Evolutionary conservation across 352 stramenopile genomes (phyloP).

Genomic region (Phytophthora megakarya): DNA sequence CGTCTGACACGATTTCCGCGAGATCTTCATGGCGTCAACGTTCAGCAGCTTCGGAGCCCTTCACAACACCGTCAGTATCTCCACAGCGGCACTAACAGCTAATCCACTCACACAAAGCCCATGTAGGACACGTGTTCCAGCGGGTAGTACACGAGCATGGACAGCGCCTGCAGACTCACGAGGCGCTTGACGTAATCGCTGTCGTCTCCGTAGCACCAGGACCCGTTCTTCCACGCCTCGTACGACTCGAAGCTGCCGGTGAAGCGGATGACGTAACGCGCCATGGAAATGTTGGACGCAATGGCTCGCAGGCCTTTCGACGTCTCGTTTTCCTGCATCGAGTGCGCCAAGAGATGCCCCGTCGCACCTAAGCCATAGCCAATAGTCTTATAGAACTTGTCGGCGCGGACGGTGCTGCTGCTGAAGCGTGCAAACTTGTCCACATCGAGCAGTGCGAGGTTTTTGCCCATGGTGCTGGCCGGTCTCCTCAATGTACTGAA

Average conservation of each 20-base stretch:
- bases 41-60: constrained; percentile 80
- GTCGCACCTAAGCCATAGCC: constrained; percentile 66
- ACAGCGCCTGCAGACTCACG: constrained; percentile 72
- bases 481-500: too few relatives aligned
- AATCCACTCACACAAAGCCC: constrained; percentile 70
- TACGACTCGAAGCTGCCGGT: constrained; percentile 76
- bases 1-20: constrained; percentile 68
- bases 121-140: constrained; percentile 85
- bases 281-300: constrained; percentile 76
- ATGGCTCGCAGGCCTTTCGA: constrained; percentile 65
- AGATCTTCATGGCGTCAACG: constrained; percentile 73
- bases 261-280: constrained; percentile 81
- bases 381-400: constrained; percentile 89
- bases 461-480: constrained; percentile 31
- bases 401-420: constrained; percentile 59
- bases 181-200: constrained; percentile 60
- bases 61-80: constrained; percentile 16
- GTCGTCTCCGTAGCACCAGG: constrained; percentile 80
- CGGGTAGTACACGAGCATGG: constrained; percentile 88
- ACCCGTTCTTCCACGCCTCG: constrained; percentile 74
- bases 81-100: constrained; percentile 1
- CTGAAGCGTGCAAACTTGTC: constrained; percentile 76
- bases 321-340: constrained; percentile 54
- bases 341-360: constrained; percentile 58
- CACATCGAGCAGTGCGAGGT: constrained; percentile 47